Percentiles rank a stretch among this genome's conserved stretches.
These are phyloP conservation scores for Zygosaccharomyces lentus DNA, from an alignment of 805 yeast species.

Conservation along the genomic window DNA sequence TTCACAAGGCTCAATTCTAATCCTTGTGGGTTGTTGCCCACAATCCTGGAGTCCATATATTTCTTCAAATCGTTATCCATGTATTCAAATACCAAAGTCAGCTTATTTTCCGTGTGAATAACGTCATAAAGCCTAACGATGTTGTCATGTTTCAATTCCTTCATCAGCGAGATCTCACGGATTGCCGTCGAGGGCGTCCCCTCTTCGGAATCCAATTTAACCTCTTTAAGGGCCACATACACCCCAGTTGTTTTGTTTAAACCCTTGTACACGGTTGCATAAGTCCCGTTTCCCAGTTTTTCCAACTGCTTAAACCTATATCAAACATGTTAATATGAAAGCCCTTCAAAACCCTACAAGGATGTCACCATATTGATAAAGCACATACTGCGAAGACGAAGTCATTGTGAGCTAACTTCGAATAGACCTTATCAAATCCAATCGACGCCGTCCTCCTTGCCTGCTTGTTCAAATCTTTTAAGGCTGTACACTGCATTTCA, in stretches of 20 bases:
- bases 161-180: slow-evolving; percentile 88
- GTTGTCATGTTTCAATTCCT: slow-evolving; percentile 90
- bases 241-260: slow-evolving; percentile 86
- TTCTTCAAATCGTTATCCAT: slow-evolving; percentile 92
- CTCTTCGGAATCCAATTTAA: slow-evolving; percentile 92
- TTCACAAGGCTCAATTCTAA: slow-evolving; percentile 61
- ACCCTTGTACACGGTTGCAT: slow-evolving; percentile 97
- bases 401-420: slow-evolving; percentile 14
- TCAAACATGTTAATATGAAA: slow-evolving; percentile 7
- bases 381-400: slow-evolving; percentile 31
- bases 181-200: slow-evolving; percentile 99
- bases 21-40: slow-evolving; percentile 32
- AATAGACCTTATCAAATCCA: neutral
- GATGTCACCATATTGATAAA: neutral
- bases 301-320: slow-evolving; percentile 36
- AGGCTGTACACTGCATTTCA: slow-evolving; percentile 2
- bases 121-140: slow-evolving; percentile 89
- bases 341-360: neutral
- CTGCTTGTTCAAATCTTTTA: slow-evolving; percentile 1
- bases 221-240: slow-evolving; percentile 93
- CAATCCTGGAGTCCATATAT: slow-evolving; percentile 76
- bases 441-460: neutral
- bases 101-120: slow-evolving; percentile 91
- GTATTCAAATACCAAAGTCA: slow-evolving; percentile 89
- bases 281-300: slow-evolving; percentile 60